Evolutionary conservation across 2,329 filamentous ascomycete species (phyloP), one percentile per base, ranked within the genome.

Genomic region (Aspergillus udagawae): DNA sequence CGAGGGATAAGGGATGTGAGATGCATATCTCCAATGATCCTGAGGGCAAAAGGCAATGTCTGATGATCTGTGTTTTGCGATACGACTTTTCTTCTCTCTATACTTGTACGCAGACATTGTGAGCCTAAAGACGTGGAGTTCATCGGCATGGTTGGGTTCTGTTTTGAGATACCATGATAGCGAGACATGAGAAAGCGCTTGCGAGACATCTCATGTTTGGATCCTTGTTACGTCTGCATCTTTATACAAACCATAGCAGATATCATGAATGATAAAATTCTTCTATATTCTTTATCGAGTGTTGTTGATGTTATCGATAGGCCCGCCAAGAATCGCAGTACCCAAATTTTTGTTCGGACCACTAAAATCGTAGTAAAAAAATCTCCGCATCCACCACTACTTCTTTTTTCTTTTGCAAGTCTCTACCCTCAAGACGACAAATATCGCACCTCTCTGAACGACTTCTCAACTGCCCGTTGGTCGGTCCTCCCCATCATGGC

Each of bases 401-500:
- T 56, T 59, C 58, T 60, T 55, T 56, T 55, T 61, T 59, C 61
- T 64, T 62, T 65, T 62, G 62, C 63, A 60, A 54, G 62, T 65
- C 61, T 64, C 64, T 59, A 63, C 62, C 60, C 44, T 55, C 63
- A 60, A 63, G 29, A 56, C 52, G 38, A 47, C 5, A 45, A 45
- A 14, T 56, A 38, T 47, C 47, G 51, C 41, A 27, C 51, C 23
- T 56, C 50, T 60, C 53, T 53, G 51, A 62, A 60, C 52, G 59
- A 57, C 61, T 64, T 66, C 66, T 64, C 62, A 54, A 60, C 56
- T 58, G 60, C 63, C 67, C 67, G 62, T 61, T 55, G 63, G 61
- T 66, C 60, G 56, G 61, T 63, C 62, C 54, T 59, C 55, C 65
- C 65, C 71, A 77, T 67, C 67, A 81, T 81, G 79, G 74, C 75